A percentile compares a stretch with the other conserved stretches of the same genome.
These are phyloP conservation scores for Naegleria lovaniensis DNA, from an alignment of 208 protist species.

Conservation along the genomic window DNA sequence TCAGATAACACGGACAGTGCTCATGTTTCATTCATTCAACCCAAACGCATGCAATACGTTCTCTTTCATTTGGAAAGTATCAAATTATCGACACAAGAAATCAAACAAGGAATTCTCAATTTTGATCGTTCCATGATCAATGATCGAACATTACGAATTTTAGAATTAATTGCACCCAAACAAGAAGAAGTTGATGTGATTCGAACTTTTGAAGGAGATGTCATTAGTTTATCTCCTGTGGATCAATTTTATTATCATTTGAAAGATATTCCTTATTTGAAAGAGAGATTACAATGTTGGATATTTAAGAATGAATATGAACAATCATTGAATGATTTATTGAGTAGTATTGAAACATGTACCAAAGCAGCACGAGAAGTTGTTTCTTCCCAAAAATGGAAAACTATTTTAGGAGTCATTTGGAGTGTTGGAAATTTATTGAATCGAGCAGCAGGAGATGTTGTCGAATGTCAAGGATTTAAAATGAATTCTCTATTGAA, in stretches of 20 bases:
- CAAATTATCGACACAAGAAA: neutral
- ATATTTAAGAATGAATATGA: neutral
- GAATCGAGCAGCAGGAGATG: neutral
- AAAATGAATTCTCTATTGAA: neutral
- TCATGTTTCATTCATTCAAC: neutral
- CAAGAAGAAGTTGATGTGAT: neutral
- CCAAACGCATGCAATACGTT: neutral
- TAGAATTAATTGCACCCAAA: neutral
- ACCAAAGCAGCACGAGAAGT: neutral
- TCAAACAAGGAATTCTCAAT: neutral
- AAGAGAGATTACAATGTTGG: conserved; percentile 15
- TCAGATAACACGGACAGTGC: neutral
- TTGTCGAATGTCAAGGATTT: neutral
- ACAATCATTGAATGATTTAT: neutral
- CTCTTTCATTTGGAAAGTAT: neutral
- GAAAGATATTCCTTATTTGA: neutral
- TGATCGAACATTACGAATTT: neutral
- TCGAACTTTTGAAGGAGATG: neutral
- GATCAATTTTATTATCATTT: neutral
- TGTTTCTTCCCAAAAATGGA: neutral
- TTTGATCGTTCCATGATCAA: neutral
- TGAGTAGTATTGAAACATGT: neutral
- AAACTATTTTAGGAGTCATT: neutral
- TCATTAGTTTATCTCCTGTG: neutral
- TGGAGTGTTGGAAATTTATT: neutral